Conservation (phyloP, 148 eudicot species). For the Cornus controversa region DNA sequence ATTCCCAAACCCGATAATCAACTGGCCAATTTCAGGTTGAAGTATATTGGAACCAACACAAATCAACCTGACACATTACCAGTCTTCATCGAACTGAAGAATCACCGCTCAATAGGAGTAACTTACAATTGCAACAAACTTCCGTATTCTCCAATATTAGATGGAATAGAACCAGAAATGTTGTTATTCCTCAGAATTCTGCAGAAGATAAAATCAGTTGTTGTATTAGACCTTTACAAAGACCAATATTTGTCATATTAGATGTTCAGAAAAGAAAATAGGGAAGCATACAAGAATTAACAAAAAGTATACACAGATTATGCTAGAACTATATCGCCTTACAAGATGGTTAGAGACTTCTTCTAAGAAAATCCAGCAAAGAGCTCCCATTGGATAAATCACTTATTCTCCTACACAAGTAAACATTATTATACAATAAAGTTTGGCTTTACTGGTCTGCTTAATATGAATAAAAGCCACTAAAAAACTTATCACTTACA, state of each 20-base stretch:
- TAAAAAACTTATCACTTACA: slow-evolving; percentile 40
- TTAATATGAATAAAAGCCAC: background rate
- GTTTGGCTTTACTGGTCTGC: background rate
- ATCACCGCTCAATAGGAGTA: background rate
- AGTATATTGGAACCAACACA: background rate
- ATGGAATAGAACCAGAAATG: slow-evolving; percentile 70
- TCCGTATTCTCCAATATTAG: slow-evolving; percentile 42
- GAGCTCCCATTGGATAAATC: slow-evolving; percentile 66
- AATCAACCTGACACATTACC: background rate
- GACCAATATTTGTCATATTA: background rate
- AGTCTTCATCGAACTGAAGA: background rate
- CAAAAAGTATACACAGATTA: background rate
- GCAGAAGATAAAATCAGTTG: slow-evolving; percentile 4
- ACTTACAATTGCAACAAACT: slow-evolving; percentile 64
- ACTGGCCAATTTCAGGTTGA: slow-evolving; percentile 7
- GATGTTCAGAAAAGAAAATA: background rate
- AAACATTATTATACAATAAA: background rate
- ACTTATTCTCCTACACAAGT: slow-evolving; percentile 57
- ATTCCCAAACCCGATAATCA: slow-evolving; percentile 5
- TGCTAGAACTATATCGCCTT: slow-evolving; percentile 23
- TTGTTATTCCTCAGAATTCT: slow-evolving; percentile 72
- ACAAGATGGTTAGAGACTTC: slow-evolving; percentile 54
- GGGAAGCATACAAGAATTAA: background rate
- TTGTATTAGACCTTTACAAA: background rate
- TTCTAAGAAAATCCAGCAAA: slow-evolving; percentile 49